phyloP scores from a whole-genome alignment of 768 basidiomycete genomes.

The Multifurca ochricompacta region DNA sequence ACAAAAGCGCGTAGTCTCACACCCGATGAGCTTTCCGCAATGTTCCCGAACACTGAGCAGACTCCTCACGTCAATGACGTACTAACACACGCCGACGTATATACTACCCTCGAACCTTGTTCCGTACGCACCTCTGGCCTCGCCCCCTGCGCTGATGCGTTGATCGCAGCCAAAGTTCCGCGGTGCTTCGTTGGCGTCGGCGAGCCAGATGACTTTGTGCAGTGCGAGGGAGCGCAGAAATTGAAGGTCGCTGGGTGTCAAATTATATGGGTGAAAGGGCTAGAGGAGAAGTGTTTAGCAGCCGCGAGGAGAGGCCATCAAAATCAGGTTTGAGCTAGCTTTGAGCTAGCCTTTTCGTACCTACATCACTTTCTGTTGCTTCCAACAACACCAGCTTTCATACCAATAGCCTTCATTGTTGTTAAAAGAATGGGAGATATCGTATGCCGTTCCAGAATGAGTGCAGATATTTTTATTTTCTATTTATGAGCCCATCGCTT shows the following conservation, averaged over 20 bases:
- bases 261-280: constrained; percentile 62
- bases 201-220: constrained; percentile 92
- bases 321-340: background rate
- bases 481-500: background rate
- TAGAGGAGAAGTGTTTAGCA: constrained; percentile 74
- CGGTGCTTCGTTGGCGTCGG: constrained; percentile 83
- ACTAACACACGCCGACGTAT: constrained; percentile 60
- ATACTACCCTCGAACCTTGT: constrained; percentile 96
- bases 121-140: constrained; percentile 84
- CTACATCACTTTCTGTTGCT: background rate
- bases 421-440: too few relatives aligned
- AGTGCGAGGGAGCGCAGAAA: constrained; percentile 78
- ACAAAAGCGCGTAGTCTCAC: constrained; percentile 53
- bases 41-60: constrained; percentile 33
- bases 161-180: constrained; percentile 61
- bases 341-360: background rate
- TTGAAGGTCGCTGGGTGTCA: constrained; percentile 64
- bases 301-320: constrained; percentile 61
- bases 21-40: constrained; percentile 33
- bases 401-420: too few relatives aligned
- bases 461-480: background rate
- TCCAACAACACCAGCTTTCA: too few relatives aligned
- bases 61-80: constrained; percentile 40
- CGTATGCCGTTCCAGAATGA: too few relatives aligned
- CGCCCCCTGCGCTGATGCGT: constrained; percentile 75